Evolutionary conservation across 257 asterid genomes (phyloP).

Genomic region (Solanum dulcamara): DNA sequence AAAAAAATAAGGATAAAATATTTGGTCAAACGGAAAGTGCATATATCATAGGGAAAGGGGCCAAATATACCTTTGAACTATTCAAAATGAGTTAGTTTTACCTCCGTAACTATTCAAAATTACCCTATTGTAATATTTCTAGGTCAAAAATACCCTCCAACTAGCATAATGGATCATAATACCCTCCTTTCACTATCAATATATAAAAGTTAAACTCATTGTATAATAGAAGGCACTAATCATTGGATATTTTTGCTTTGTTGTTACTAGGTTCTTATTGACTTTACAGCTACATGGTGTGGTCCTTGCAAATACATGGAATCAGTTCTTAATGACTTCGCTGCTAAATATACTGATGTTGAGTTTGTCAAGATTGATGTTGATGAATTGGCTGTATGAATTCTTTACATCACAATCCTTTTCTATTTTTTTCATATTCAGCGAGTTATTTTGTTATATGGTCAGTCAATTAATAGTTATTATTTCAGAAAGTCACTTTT

Average conservation of each 20-base stretch:
- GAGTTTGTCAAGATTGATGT: constrained; percentile 33
- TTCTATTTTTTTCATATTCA: not conserved
- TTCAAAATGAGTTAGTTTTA: too few relatives aligned
- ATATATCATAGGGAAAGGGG: too few relatives aligned
- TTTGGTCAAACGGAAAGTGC: not conserved
- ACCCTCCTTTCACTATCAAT: too few relatives aligned
- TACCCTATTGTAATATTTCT: too few relatives aligned
- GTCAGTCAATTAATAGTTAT: not conserved
- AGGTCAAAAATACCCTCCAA: too few relatives aligned
- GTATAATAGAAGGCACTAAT: not conserved
- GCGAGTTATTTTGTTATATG: not conserved
- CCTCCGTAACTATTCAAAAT: too few relatives aligned
- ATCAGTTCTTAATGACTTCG: constrained; percentile 10
- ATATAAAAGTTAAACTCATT: not conserved
- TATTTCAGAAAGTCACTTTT: not conserved
- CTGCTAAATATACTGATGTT: constrained; percentile 16
- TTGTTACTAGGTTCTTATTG: constrained; percentile 15
- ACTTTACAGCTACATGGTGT: constrained; percentile 32
- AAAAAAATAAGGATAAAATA: too few relatives aligned
- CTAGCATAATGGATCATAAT: too few relatives aligned
- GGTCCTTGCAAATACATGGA: constrained; percentile 30
- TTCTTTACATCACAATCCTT: not conserved
- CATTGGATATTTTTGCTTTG: not conserved
- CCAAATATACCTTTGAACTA: too few relatives aligned
- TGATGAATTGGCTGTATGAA: constrained; percentile 11